These are phyloP conservation scores for Ophiostoma angusticollis DNA, from an alignment of 2,329 filamentous ascomycete genomes.

Conservation along the genomic window DNA sequence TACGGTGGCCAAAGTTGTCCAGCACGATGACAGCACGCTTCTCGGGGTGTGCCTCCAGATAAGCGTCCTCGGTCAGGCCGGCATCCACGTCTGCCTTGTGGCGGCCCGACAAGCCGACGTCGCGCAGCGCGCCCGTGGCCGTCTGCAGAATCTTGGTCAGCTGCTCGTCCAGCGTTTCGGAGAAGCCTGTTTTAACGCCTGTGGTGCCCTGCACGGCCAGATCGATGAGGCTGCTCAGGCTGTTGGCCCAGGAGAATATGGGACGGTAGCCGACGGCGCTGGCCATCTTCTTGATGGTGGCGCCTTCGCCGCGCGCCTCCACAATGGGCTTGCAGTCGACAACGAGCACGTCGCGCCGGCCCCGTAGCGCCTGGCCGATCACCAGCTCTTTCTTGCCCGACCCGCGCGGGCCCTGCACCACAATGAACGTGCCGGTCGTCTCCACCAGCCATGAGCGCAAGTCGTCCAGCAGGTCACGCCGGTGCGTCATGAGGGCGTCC, in stretches of 20 bases:
- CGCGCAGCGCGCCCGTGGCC: conserved; percentile 64
- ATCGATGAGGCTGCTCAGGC: conserved; percentile 80
- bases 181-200: conserved; percentile 87
- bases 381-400: conserved; percentile 86
- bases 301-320: conserved; percentile 76
- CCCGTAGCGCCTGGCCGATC: conserved; percentile 67
- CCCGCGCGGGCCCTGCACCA: conserved; percentile 82
- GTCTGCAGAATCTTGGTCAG: conserved; percentile 82
- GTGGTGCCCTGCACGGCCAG: conserved; percentile 88
- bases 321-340: conserved; percentile 91
- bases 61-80: conserved; percentile 67
- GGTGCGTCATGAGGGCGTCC: conserved; percentile 75
- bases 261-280: conserved; percentile 78
- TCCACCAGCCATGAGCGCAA: conserved; percentile 79
- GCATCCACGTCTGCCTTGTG: conserved; percentile 44
- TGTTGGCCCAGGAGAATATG: conserved; percentile 95
- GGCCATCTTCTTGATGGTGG: conserved; percentile 72
- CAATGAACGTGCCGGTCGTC: conserved; percentile 80
- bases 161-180: conserved; percentile 81
- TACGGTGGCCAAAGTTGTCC: conserved; percentile 82
- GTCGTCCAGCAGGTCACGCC: conserved; percentile 68
- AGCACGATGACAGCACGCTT: conserved; percentile 71
- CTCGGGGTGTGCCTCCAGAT: conserved; percentile 80
- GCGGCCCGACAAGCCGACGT: conserved; percentile 58
- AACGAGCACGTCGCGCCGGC: conserved; percentile 63